Base-by-base conservation (phyloP, 148 eudicot genomes). In the Rhododendron kiyosumense region DNA sequence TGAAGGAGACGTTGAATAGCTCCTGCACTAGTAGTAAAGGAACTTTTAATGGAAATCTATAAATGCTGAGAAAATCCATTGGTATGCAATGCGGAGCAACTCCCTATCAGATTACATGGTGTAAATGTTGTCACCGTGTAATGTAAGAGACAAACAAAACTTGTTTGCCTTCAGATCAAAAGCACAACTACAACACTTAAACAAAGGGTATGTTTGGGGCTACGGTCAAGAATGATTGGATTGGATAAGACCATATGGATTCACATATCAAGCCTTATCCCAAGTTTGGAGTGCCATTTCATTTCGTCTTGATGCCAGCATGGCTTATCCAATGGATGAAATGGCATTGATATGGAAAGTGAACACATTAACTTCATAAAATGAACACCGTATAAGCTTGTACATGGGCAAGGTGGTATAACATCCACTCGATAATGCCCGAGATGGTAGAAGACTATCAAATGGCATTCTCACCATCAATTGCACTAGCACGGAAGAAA, bases 1-100 rank as follows among this genome's bases (percentile, higher is more conserved):
- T 97, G 90, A 85, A 89, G 89, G 84, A 97, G 98, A 82, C 98
- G 94, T 83, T 94, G 94, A 85, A 95, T 91, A 84, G 99, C 99
- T 85, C 99, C 99, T 96, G 91, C 87, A 90, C 84, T 54, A 61
- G 48, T 63, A 84, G 48, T 48, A 84, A 51, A 71, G 79, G 38
- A 83, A n/a, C 41, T 26, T 43, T 79, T 41, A 43, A 15, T 34
- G 46, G 79, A 20, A 79, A 49, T 36, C 17, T 83, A 5, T 22
- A 59, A 46, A 48, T 2, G 73, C n/a, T 7, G 34, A 1, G 49
- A 45, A 84, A 52, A 48, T 26, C 69, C 11, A 73, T 8, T 32
- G 11, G 32, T 22, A 48, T 26, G 63, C 32, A 83, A 86, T 36
- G 32, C 26, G 38, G 24, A 78, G 81, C 38, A 84, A 74, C n/a